phyloP scores from a whole-genome alignment of 164 flowering plant genomes.

The Piper longum region DNA sequence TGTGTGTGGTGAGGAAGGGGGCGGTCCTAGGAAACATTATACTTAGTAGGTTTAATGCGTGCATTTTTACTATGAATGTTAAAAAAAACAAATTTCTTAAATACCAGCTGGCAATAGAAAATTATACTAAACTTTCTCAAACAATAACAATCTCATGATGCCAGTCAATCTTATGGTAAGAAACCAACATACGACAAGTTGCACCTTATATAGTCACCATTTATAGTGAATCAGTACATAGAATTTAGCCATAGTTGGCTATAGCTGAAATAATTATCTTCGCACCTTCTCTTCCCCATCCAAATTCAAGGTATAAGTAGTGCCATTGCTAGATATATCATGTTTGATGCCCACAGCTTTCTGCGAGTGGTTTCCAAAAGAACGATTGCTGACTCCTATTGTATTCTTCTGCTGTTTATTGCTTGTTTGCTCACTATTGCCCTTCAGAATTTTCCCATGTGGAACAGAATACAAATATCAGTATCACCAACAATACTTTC shows the following conservation, averaged over 20 bases:
- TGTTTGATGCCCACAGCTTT: constrained; percentile 29
- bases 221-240: too few species aligned
- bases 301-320: constrained; percentile 8
- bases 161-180: too few species aligned
- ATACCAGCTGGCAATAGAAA: too few species aligned
- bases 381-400: constrained; percentile 26
- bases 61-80: too few species aligned
- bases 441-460: constrained; percentile 21
- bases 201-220: too few species aligned
- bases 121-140: too few species aligned
- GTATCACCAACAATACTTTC: neutral
- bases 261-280: neutral
- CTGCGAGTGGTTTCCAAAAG: constrained; percentile 26
- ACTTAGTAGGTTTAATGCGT: too few species aligned
- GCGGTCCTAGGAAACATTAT: too few species aligned
- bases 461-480: constrained; percentile 5
- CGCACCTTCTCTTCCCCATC: constrained; percentile 36
- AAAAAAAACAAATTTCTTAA: too few species aligned
- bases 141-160: too few species aligned
- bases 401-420: constrained; percentile 27
- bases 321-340: constrained; percentile 47
- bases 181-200: too few species aligned
- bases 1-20: too few species aligned
- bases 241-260: neutral
- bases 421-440: constrained; percentile 38